phyloP scores from a whole-genome alignment of 1,284 basidiomycete species.

The Cystobasidiaceae sp. region DNA sequence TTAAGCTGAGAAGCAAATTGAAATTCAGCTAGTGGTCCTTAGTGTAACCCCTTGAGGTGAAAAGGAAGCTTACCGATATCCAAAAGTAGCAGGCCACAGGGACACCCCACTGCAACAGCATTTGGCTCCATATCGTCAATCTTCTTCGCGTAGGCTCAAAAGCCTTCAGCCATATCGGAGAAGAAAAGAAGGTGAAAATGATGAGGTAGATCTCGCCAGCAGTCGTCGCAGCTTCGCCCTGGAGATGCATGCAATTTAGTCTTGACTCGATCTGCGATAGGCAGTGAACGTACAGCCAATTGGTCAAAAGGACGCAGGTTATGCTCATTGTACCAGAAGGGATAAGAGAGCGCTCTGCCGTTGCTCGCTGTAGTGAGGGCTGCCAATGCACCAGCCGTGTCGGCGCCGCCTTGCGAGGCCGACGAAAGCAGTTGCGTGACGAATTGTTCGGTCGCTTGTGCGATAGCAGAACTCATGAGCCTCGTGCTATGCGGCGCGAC shows the following conservation, averaged over 20 bases:
- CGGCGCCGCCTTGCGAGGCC: slow-evolving; percentile 33
- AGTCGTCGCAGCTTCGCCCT: slow-evolving; percentile 41
- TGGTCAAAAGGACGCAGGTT: slow-evolving; percentile 45
- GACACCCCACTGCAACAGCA: slow-evolving; percentile 42
- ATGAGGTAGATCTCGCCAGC: slow-evolving; percentile 46
- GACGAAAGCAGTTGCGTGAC: slow-evolving; percentile 37
- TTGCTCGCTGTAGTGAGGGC: slow-evolving; percentile 35
- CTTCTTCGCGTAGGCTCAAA: slow-evolving; percentile 38
- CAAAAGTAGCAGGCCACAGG: slow-evolving; percentile 44
- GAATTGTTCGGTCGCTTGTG: slow-evolving; percentile 36
- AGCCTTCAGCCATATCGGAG: slow-evolving; percentile 42
- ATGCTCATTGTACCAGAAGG: slow-evolving; percentile 41
- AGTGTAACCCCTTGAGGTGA: background rate
- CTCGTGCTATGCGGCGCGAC: slow-evolving; percentile 36
- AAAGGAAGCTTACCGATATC: slow-evolving; percentile 34
- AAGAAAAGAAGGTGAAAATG: slow-evolving; percentile 45
- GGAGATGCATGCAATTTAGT: background rate
- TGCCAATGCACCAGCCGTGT: slow-evolving; percentile 33
- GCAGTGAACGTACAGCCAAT: slow-evolving; percentile 38
- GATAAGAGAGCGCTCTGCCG: slow-evolving; percentile 14
- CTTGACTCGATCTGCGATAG: background rate
- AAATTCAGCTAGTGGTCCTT: background rate
- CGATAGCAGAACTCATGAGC: slow-evolving; percentile 37
- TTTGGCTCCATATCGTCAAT: slow-evolving; percentile 40
- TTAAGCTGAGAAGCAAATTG: slow-evolving; percentile 26